Conservation (phyloP, 106 monocot genomes). For the Acorus calamus region DNA sequence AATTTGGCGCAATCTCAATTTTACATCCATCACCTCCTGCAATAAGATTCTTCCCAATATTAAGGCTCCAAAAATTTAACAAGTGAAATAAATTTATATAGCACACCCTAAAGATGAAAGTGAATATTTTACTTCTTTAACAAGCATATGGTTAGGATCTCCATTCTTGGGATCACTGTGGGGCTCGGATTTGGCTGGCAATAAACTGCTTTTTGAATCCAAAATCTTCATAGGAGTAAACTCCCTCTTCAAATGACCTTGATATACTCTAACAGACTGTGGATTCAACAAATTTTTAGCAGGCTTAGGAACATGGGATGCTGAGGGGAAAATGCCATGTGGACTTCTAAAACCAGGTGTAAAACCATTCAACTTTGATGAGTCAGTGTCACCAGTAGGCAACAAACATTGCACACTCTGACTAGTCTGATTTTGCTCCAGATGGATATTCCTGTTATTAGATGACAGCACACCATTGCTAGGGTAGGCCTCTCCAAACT, state of each 20-base stretch:
- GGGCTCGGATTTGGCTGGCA: slow-evolving; percentile 13
- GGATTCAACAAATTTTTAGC: background rate
- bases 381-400: slow-evolving; percentile 3
- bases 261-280: slow-evolving; percentile 6
- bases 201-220: slow-evolving; percentile 7
- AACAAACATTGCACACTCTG: slow-evolving; percentile 14
- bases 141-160: slow-evolving; percentile 14
- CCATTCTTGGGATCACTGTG: slow-evolving; percentile 5
- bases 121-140: slow-evolving; percentile 29
- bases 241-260: slow-evolving; percentile 9
- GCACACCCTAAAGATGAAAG: no score
- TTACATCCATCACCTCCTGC: slow-evolving; percentile 56
- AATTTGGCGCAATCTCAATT: slow-evolving; percentile 45
- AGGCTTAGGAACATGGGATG: slow-evolving; percentile 1
- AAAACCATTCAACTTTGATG: slow-evolving; percentile 14
- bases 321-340: background rate
- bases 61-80: background rate
- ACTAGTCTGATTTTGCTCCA: slow-evolving; percentile 16
- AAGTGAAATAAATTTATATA: background rate
- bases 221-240: slow-evolving; percentile 6
- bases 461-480: slow-evolving; percentile 18
- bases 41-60: slow-evolving; percentile 7
- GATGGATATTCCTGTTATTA: slow-evolving; percentile 10
- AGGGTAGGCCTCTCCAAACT: slow-evolving; percentile 11
- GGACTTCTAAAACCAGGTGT: slow-evolving; percentile 16